Percentiles rank a stretch among this genome's conserved stretches.
These are phyloP conservation scores for Tagetes patula DNA, from an alignment of 129 eudicot species.

Conservation along the genomic window DNA sequence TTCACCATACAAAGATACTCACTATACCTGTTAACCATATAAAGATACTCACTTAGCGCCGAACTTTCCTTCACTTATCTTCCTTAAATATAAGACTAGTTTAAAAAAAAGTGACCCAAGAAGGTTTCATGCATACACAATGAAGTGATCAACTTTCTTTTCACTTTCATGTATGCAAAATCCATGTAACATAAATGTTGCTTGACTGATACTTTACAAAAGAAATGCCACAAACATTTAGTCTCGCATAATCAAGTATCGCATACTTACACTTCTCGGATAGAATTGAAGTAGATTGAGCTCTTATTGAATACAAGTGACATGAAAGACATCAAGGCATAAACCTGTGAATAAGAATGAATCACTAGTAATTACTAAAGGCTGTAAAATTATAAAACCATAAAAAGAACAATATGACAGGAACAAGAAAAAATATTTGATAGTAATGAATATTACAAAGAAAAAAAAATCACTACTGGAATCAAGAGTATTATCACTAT, in stretches of 20 bases:
- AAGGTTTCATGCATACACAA: constrained; percentile 9
- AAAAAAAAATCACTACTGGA: not conserved
- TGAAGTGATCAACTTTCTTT: constrained; percentile 19
- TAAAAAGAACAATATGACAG: constrained; percentile 3
- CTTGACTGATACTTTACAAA: not conserved
- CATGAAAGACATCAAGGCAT: constrained; percentile 79
- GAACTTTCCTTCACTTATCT: constrained; percentile 8
- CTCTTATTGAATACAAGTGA: constrained; percentile 54
- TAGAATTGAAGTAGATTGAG: constrained; percentile 75
- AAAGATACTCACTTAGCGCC: not conserved
- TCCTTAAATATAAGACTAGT: constrained; percentile 14
- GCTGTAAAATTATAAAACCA: constrained; percentile 12
- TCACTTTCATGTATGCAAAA: constrained; percentile 7
- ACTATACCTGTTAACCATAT: not conserved
- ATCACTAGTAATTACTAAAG: constrained; percentile 14
- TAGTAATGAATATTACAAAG: not conserved
- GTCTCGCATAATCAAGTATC: constrained; percentile 1
- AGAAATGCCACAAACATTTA: constrained; percentile 19
- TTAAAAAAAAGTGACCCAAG: not conserved
- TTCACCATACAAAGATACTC: constrained; percentile 9
- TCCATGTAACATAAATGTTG: constrained; percentile 13
- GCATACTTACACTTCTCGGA: constrained; percentile 80
- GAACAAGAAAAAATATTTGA: not conserved
- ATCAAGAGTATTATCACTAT: constrained; percentile 6
- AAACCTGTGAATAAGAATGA: constrained; percentile 41